Percentiles rank a stretch among this genome's conserved stretches.
Conservation (phyloP, 495 filamentous ascomycete species). For the Penicillium nucicola region DNA sequence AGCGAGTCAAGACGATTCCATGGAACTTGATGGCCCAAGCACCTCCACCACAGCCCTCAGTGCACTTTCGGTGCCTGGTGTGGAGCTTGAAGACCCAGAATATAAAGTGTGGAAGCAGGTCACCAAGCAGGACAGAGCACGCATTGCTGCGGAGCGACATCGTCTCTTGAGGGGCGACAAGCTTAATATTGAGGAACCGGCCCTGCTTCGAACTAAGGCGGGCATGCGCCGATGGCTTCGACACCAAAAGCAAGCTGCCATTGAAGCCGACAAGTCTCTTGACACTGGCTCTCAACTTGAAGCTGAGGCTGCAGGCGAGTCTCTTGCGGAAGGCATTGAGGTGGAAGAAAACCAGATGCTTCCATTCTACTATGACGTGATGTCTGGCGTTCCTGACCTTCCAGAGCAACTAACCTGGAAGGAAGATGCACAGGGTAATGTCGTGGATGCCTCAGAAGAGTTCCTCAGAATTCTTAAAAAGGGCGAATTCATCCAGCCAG, state of each 20-base stretch:
- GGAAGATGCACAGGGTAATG: conserved; percentile 80
- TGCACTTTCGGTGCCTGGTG: conserved; percentile 37
- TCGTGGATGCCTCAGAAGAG: conserved; percentile 81
- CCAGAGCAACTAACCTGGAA: conserved; percentile 73
- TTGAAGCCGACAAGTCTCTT: conserved; percentile 49
- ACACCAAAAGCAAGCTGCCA: conserved; percentile 61
- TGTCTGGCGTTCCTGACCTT: conserved; percentile 83
- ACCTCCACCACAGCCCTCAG: conserved; percentile 59
- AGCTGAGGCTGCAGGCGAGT: conserved; percentile 54
- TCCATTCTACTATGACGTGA: conserved; percentile 90
- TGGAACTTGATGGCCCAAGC: conserved; percentile 71
- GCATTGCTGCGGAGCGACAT: conserved; percentile 72
- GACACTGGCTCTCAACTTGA: conserved; percentile 48
- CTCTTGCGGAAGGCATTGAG: conserved; percentile 88
- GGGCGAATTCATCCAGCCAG: conserved; percentile 74
- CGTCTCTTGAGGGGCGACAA: conserved; percentile 80
- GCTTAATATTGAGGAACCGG: conserved; percentile 83
- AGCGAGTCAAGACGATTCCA: conserved; percentile 71
- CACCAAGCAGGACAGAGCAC: conserved; percentile 93
- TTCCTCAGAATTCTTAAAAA: conserved; percentile 69
- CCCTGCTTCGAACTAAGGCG: conserved; percentile 71
- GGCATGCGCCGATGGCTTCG: conserved; percentile 81
- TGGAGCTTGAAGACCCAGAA: conserved; percentile 75
- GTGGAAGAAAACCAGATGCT: conserved; percentile 74
- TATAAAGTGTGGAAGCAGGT: conserved; percentile 99